Percentiles rank a stretch among this genome's conserved stretches.
These are phyloP conservation scores for Hericium rajendrae DNA, from an alignment of 768 basidiomycete species.

Conservation along the genomic window DNA sequence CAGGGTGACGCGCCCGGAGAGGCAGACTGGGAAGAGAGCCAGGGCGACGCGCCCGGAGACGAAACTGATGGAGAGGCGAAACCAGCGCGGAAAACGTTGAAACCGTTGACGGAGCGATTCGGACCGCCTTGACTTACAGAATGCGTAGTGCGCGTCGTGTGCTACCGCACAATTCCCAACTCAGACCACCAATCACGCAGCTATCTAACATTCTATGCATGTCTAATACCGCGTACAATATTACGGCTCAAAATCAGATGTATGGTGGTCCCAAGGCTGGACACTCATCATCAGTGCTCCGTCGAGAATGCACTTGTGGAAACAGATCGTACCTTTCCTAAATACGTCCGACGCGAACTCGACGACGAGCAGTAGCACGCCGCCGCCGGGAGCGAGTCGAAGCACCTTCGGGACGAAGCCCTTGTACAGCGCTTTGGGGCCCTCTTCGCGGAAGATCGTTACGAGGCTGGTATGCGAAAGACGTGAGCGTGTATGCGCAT, in stretches of 20 bases:
- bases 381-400: constrained; percentile 90
- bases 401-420: constrained; percentile 94
- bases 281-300: neutral
- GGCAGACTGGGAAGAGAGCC: neutral
- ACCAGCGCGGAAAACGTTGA: neutral
- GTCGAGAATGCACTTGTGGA: neutral
- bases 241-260: neutral
- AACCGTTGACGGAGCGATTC: neutral
- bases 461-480: constrained; percentile 31
- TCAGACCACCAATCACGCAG: neutral
- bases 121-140: neutral
- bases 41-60: neutral
- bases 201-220: neutral
- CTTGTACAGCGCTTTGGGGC: constrained; percentile 78
- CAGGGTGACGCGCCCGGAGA: neutral
- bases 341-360: constrained; percentile 75
- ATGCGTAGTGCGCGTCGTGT: neutral
- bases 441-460: constrained; percentile 84
- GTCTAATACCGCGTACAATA: neutral
- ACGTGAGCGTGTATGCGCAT: neutral
- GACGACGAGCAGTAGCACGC: constrained; percentile 90
- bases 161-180: neutral
- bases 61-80: neutral
- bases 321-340: constrained; percentile 46
- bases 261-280: constrained; percentile 1